A percentile compares a stretch with the other conserved stretches of the same genome.
Evolutionary conservation across 805 yeast species (phyloP).

Genomic region (Saccharomycopsis malanga): DNA sequence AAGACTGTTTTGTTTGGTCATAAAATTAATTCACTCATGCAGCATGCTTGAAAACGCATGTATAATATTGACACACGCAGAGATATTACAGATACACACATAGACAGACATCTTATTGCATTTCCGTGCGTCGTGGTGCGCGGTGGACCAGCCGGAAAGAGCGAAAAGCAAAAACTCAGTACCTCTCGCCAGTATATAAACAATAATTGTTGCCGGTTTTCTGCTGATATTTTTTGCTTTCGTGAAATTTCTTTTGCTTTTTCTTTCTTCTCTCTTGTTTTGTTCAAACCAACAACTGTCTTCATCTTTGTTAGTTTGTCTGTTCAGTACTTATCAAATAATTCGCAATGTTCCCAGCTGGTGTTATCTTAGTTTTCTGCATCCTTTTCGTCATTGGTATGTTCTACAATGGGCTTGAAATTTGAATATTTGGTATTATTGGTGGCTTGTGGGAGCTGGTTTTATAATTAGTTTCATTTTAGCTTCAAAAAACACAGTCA

Average conservation of each 20-base stretch:
- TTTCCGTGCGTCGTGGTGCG: background rate
- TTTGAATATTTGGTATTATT: background rate
- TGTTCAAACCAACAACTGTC: background rate
- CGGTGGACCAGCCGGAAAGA: background rate
- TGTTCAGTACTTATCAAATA: background rate
- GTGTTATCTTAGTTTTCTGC: slow-evolving; percentile 63
- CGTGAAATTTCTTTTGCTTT: background rate
- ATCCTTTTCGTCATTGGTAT: slow-evolving; percentile 29
- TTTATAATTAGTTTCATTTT: no score
- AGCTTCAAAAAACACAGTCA: no score
- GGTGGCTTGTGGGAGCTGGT: background rate
- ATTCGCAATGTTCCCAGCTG: slow-evolving; percentile 55
- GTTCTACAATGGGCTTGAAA: slow-evolving; percentile 25
- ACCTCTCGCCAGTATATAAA: background rate
- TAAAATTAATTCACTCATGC: background rate
- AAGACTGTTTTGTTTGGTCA: no score
- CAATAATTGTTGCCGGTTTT: background rate
- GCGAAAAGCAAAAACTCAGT: background rate
- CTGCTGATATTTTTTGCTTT: background rate
- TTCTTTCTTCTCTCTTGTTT: background rate
- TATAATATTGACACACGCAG: background rate
- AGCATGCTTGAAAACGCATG: background rate
- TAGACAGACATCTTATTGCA: no score
- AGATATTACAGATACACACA: background rate
- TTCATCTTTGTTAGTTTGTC: background rate